Base-by-base conservation (phyloP, 208 protist genomes). In the Crithidia acanthocephali region DNA sequence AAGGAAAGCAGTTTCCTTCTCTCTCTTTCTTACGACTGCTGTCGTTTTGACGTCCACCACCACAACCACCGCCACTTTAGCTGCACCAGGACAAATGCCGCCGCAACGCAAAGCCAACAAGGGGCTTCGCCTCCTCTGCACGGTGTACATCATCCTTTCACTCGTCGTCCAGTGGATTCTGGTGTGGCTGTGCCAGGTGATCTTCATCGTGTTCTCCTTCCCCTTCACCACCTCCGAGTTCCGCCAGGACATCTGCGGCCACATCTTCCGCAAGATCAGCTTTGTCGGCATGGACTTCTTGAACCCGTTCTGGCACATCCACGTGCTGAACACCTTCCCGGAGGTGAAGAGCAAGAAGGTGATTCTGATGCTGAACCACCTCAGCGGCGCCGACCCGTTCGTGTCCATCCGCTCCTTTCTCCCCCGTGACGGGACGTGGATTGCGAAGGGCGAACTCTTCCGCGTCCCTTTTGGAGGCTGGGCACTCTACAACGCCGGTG, bases 311-410 rank as follows among this genome's bases (percentile, higher is more conserved):
- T 96, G 91, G 88, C 80, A 69, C 66, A 76, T 81, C 47, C 74
- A 85, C 58, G 83, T 90, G 11, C 81, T 88, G 22, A 86, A 87
- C 67, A 83, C 81, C 35, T 92, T 93, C 47, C 91, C 88, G 16
- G 68, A 87, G 53, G 68, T 82, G 30, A 68, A 85, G 52, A 84
- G 44, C 35, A 83, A 84, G 65, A 91, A 91, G 73, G 70, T 92
- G 16, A 83, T 96, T 60, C 30, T 96, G 6, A 92, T 94, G 87
- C 86, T 96, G 72, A 96, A 96, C 72, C 91, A 96, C 73, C 74
- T 91, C 35, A 94, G 88, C 63, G 72, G 59, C 20, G 88, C 91
- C 5, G 91, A 96, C 68, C 88, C 92, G 6, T 97, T 92, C 48
- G 62, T 93, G 18, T 61, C 88, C 22, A 79, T 94, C 40, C 81